Evolutionary conservation across 768 basidiomycete species (phyloP).

Genomic region (Lactarius trivialis): DNA sequence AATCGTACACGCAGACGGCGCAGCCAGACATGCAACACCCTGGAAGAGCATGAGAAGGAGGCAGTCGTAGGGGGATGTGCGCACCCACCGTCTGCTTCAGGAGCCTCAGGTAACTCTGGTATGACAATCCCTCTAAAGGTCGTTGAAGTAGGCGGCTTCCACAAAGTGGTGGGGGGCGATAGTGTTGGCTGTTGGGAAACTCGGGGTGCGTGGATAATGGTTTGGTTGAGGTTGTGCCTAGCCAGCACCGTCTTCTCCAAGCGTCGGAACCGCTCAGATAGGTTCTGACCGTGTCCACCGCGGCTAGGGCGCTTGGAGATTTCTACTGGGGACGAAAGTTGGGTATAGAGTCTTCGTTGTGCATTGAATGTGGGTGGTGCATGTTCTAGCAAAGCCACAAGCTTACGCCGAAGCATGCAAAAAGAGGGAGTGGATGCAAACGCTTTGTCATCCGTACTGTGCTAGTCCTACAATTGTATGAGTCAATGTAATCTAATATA

Average conservation of each 20-base stretch:
- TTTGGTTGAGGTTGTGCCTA: slow-evolving; percentile 34
- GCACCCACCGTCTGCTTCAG: slow-evolving; percentile 57
- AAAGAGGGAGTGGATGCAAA: neutral
- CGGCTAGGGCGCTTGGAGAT: slow-evolving; percentile 27
- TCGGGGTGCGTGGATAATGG: slow-evolving; percentile 15
- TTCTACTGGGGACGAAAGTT: slow-evolving; percentile 3
- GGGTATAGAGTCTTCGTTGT: slow-evolving; percentile 32
- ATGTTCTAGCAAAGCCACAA: slow-evolving; percentile 15
- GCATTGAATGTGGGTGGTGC: slow-evolving; percentile 25
- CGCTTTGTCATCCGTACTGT: no score
- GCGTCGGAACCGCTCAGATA: slow-evolving; percentile 48
- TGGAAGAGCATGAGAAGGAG: slow-evolving; percentile 27
- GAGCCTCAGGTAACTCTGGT: slow-evolving; percentile 55
- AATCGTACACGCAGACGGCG: slow-evolving; percentile 84
- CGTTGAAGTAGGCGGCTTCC: slow-evolving; percentile 8
- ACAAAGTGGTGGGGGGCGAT: slow-evolving; percentile 5
- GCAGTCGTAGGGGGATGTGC: neutral
- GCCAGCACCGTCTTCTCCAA: slow-evolving; percentile 49
- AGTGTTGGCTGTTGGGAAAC: slow-evolving; percentile 16
- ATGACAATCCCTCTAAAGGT: slow-evolving; percentile 51
- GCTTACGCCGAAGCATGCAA: neutral
- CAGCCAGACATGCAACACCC: slow-evolving; percentile 97
- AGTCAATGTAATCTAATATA: neutral
- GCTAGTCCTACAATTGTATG: neutral
- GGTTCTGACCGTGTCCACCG: slow-evolving; percentile 57